Evolutionary conservation across 371 early-diverging fungal genomes (phyloP), one percentile per base, ranked within the genome.

Genomic region (Lichtheimia ornata): DNA sequence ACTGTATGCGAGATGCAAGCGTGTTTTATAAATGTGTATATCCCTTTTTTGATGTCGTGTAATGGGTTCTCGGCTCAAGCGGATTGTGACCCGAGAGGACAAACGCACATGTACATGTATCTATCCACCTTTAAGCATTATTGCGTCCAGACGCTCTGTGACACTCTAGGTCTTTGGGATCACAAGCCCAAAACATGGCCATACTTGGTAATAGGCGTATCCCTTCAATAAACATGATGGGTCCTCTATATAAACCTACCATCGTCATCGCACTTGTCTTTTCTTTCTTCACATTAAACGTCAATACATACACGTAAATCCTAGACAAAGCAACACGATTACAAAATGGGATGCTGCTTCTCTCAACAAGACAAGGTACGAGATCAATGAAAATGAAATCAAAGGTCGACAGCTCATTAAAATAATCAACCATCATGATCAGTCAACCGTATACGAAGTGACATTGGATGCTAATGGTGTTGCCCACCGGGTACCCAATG

Each of bases 391-490:
- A 35, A 35, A 35, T 6, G 11, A 2, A 35, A 35, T 11, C 35
- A 35, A 35, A 2, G 1, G 11, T 35, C 35, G 9, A 9, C 35
- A 35, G 11, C 35, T 4, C 35, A 35, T 35, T 35, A 9, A 35
- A 35, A 35, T 11, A 35, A 35, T 35, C 22, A 22, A 11, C 0
- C n/a, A n/a, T 51, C 9, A 27, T 55, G 7, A 14, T 22, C 28
- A 79, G 79, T 67, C 73, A 44, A 69, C 70, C 18, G 70, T 80
- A 20, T 74, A 79, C 55, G 80, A 80, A 69, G 80, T 80, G 24
- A 65, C 58, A 18, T 58, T 80, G 42, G 80, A 80, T 67, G 59
- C 64, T 3, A 55, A 74, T 27, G 80, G 80, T 28, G 72, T 80
- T 2, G 80, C 80, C 28, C 75, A 71, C 14, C 71, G 75, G 44